phyloP scores from a whole-genome alignment of 495 filamentous ascomycete species.

The Aspergillus haitiensis region DNA sequence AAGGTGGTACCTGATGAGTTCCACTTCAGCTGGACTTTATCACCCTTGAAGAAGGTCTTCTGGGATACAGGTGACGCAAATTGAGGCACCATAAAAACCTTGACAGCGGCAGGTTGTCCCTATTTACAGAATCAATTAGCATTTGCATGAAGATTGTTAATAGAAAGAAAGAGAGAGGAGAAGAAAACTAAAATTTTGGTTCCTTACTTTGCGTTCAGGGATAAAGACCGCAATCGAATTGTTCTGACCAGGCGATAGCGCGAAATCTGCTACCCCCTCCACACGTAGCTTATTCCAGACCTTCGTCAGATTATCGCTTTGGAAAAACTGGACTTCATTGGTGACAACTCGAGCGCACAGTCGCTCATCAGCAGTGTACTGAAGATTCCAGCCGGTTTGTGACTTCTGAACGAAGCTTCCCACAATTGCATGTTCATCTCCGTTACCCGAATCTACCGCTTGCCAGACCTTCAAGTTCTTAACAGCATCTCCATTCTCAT shows the following conservation, averaged over 20 bases:
- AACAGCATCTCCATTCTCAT: slow-evolving; percentile 84
- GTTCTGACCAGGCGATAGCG: slow-evolving; percentile 81
- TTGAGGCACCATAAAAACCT: slow-evolving; percentile 88
- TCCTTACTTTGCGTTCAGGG: slow-evolving; percentile 83
- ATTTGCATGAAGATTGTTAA: slow-evolving; percentile 10
- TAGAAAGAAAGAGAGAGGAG: background rate
- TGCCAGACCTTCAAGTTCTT: slow-evolving; percentile 98
- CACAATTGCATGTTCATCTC: slow-evolving; percentile 67
- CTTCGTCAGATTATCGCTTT: slow-evolving; percentile 76
- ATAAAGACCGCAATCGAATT: slow-evolving; percentile 90
- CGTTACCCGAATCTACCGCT: slow-evolving; percentile 53
- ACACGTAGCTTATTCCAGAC: slow-evolving; percentile 94
- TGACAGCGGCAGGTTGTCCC: slow-evolving; percentile 90
- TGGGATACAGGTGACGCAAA: slow-evolving; percentile 81
- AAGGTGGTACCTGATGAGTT: slow-evolving; percentile 84
- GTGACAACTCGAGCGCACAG: slow-evolving; percentile 91
- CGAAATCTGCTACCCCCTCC: slow-evolving; percentile 90
- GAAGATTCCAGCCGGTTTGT: slow-evolving; percentile 94
- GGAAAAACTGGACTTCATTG: slow-evolving; percentile 96
- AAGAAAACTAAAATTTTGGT: background rate
- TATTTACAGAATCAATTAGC: slow-evolving; percentile 27
- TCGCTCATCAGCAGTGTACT: slow-evolving; percentile 90
- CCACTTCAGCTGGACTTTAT: slow-evolving; percentile 98
- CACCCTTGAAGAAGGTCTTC: slow-evolving; percentile 98
- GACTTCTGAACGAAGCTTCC: slow-evolving; percentile 92